These are phyloP conservation scores for Yamagishiella unicocca DNA, from an alignment of 139 green algal genomes.

Conservation along the genomic window DNA sequence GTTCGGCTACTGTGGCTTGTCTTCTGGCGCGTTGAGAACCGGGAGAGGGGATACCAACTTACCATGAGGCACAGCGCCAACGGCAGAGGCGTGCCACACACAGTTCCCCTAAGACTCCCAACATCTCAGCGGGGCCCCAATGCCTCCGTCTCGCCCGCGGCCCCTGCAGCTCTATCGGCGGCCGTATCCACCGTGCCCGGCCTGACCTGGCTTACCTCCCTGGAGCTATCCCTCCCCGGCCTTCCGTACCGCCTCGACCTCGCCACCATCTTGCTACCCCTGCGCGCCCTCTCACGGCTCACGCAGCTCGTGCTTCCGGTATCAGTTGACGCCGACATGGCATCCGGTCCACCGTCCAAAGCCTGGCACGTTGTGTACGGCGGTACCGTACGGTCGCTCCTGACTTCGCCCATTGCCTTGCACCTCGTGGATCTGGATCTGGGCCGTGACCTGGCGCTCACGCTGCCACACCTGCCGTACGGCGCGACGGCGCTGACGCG, in stretches of 20 bases:
- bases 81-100: no score
- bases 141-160: no score
- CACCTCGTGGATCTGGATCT: conserved; percentile 28
- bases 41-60: no score
- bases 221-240: not conserved
- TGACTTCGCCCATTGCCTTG: not conserved
- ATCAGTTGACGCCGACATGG: not conserved
- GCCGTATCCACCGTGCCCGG: not conserved
- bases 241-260: not conserved
- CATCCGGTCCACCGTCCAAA: not conserved
- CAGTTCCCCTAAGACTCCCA: no score
- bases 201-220: not conserved
- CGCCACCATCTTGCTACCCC: not conserved
- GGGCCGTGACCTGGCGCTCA: not conserved
- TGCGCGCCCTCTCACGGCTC: not conserved
- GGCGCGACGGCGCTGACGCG: not conserved
- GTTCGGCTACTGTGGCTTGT: no score
- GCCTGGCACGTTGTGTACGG: not conserved
- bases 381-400: not conserved
- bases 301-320: not conserved
- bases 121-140: no score
- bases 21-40: no score
- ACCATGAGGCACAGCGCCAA: no score
- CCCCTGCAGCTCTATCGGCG: no score
- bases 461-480: conserved; percentile 19